Evolutionary conservation across 148 eudicot species (phyloP).

Genomic region (Chenopodium suecicum): DNA sequence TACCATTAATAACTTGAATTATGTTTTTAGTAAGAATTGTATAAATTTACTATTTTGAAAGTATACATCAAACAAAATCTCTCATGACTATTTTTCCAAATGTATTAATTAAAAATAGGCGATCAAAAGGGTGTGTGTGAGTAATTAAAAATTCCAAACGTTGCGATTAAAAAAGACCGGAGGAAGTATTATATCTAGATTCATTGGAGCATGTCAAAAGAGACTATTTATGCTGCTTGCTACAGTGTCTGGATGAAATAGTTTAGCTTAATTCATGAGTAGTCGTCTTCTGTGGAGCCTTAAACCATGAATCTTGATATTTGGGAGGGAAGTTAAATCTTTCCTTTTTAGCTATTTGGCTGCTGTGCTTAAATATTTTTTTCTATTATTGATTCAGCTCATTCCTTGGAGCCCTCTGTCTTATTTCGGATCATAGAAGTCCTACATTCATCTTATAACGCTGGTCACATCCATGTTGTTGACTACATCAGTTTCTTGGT

Average conservation of each 20-base stretch:
- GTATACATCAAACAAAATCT: too few species aligned
- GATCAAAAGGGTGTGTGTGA: too few species aligned
- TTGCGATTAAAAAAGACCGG: too few species aligned
- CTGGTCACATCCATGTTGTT: slow-evolving; percentile 65
- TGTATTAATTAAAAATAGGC: too few species aligned
- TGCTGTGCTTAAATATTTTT: slow-evolving; percentile 10
- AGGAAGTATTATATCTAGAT: background rate
- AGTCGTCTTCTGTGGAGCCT: background rate
- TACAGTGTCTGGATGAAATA: background rate
- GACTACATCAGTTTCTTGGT: slow-evolving; percentile 81
- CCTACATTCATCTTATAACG: slow-evolving; percentile 67
- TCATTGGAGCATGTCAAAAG: slow-evolving; percentile 3
- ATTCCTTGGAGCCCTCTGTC: slow-evolving; percentile 54
- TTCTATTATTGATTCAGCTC: slow-evolving; percentile 43
- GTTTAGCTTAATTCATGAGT: background rate
- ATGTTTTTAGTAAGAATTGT: too few species aligned
- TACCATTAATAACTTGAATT: too few species aligned
- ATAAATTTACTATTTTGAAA: too few species aligned
- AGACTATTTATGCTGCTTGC: background rate
- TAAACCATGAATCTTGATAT: background rate
- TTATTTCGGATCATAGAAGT: slow-evolving; percentile 73
- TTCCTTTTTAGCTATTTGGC: background rate
- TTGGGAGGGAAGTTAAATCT: background rate
- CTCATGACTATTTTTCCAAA: too few species aligned
- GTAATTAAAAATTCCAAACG: too few species aligned